Conservation (phyloP, 2,329 filamentous ascomycete genomes). For the Lachnellula hyalina region DNA sequence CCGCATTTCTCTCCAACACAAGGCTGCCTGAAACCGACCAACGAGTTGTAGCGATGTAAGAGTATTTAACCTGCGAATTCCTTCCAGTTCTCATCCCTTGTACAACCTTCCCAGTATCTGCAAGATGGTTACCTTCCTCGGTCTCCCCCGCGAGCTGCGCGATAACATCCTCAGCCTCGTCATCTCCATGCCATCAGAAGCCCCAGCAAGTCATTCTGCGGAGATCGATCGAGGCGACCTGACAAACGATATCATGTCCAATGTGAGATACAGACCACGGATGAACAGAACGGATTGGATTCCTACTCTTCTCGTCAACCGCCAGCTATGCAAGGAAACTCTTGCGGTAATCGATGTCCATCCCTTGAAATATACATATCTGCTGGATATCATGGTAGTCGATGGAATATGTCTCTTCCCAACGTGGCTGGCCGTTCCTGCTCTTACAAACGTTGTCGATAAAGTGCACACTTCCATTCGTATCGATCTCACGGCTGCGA, state of each 20-base stretch:
- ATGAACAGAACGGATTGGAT: not conserved
- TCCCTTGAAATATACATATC: not conserved
- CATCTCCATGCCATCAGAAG: not conserved
- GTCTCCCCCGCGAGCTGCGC: not conserved
- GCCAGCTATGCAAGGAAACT: not conserved
- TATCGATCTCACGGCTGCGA: not conserved
- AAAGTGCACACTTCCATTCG: not conserved
- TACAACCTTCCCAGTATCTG: not conserved
- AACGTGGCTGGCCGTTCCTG: not conserved
- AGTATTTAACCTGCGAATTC: not conserved
- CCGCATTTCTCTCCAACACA: no score
- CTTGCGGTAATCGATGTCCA: not conserved
- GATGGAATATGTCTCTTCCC: not conserved
- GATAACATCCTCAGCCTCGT: not conserved
- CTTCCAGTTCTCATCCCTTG: not conserved
- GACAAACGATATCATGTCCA: not conserved
- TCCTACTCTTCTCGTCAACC: not conserved
- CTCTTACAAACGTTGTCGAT: not conserved
- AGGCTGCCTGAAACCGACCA: no score
- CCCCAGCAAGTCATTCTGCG: not conserved
- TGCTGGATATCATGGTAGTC: not conserved
- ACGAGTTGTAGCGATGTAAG: no score
- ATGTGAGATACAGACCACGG: not conserved
- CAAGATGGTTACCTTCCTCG: not conserved
- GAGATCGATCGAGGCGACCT: not conserved